phyloP scores from a whole-genome alignment of 108 stramenopile genomes.

The Aurantiochytrium sp. region DNA sequence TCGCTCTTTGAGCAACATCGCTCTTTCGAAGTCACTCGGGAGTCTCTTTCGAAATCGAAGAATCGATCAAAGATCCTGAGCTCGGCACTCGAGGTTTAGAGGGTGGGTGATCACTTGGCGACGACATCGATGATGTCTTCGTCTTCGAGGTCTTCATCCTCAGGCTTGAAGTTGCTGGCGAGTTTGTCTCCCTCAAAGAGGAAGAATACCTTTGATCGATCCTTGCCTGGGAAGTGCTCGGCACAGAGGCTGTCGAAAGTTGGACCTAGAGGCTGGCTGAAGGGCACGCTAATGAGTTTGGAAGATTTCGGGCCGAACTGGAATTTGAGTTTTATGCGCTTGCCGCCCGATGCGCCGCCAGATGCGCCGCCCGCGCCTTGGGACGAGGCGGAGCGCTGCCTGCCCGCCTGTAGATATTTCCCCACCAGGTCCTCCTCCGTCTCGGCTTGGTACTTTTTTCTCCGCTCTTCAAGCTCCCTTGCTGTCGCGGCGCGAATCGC shows the following conservation, averaged over 20 bases:
- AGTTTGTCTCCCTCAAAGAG: not conserved
- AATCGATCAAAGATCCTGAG: too few species aligned
- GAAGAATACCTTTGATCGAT: not conserved
- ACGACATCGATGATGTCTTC: not conserved
- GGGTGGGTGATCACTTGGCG: too few species aligned
- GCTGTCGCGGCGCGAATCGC: not conserved
- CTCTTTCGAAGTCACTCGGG: too few species aligned
- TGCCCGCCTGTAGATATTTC: not conserved
- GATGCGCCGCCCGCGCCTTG: too few species aligned
- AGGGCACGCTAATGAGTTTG: not conserved
- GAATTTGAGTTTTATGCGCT: not conserved
- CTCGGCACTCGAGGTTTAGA: not conserved
- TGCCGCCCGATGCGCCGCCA: not conserved
- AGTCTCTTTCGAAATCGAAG: too few species aligned
- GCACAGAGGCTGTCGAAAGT: not conserved
- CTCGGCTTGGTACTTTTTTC: not conserved
- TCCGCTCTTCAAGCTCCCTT: not conserved
- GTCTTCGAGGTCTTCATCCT: constrained; percentile 21
- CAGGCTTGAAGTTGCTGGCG: not conserved
- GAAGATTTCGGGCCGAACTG: not conserved
- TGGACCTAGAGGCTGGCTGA: not conserved
- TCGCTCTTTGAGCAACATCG: too few species aligned
- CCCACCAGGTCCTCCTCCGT: not conserved
- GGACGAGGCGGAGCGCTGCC: not conserved
- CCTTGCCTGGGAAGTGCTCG: not conserved